These are phyloP conservation scores for Ehretia macrophylla DNA, from an alignment of 257 asterid species.

Conservation along the genomic window DNA sequence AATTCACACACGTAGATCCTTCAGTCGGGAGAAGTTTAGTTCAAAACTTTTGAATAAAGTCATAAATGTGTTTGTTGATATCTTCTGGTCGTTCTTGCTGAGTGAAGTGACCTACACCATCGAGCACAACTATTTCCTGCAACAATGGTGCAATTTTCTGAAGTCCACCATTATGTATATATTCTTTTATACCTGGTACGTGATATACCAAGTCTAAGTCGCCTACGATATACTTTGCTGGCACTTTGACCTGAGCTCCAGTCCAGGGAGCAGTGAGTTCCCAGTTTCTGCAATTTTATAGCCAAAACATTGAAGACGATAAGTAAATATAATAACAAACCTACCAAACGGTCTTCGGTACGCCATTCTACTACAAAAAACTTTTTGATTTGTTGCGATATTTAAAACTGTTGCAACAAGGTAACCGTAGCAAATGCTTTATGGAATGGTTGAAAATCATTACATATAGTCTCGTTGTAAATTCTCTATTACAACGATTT, in stretches of 20 bases:
- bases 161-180: conserved; percentile 19
- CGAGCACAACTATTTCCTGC: conserved; percentile 14
- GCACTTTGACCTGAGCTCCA: conserved; percentile 19
- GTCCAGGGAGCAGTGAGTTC: conserved; percentile 24
- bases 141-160: conserved; percentile 20
- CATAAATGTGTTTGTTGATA: conserved; percentile 12
- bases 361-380: no score
- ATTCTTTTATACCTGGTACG: conserved; percentile 1
- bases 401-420: not conserved
- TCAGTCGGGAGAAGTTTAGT: not conserved
- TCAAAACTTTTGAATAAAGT: conserved; percentile 12
- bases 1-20: not conserved
- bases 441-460: no score
- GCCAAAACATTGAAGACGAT: not conserved
- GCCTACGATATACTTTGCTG: conserved; percentile 22
- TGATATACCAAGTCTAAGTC: conserved; percentile 20
- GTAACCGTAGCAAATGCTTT: no score
- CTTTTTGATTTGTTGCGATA: no score
- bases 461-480: no score
- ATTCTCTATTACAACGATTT: no score
- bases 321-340: not conserved
- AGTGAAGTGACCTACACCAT: conserved; percentile 21
- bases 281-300: conserved; percentile 19
- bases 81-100: conserved; percentile 16
- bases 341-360: no score